Conservation (phyloP, 106 monocot species). For the Acorus calamus region DNA sequence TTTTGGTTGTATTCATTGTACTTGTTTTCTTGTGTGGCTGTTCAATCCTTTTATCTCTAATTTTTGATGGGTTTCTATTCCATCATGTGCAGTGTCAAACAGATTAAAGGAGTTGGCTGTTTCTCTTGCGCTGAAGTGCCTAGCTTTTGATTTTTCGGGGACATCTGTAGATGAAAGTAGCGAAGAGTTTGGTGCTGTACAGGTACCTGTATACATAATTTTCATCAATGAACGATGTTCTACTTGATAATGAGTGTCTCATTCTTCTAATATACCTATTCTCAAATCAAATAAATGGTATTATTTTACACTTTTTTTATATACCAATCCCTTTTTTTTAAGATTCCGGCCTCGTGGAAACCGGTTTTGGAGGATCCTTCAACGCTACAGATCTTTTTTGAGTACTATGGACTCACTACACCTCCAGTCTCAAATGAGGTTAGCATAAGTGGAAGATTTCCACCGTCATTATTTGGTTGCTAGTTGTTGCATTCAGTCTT, state of each 20-base stretch:
- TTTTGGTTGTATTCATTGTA: no score
- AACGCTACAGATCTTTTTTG: conserved; percentile 91
- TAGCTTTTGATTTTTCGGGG: conserved; percentile 94
- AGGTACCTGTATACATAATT: conserved; percentile 42
- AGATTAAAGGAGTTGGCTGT: conserved; percentile 57
- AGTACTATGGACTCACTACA: conserved; percentile 65
- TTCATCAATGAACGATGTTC: background rate
- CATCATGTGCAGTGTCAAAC: conserved; percentile 47
- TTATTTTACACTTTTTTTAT: background rate
- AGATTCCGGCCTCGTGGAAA: conserved; percentile 93
- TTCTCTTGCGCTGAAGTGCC: conserved; percentile 77
- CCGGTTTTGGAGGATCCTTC: conserved; percentile 70
- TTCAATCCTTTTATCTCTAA: background rate
- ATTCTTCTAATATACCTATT: no score
- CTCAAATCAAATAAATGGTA: no score
- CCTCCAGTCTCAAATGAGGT: conserved; percentile 94
- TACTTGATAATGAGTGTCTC: no score
- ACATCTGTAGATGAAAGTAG: conserved; percentile 96
- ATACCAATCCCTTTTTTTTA: conserved; percentile 6
- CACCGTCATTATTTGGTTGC: background rate
- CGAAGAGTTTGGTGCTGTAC: conserved; percentile 95
- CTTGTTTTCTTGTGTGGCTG: background rate
- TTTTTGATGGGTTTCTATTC: background rate
- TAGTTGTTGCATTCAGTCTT: background rate
- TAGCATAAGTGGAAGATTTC: background rate